Percentiles rank a stretch among this genome's conserved stretches.
Evolutionary conservation across 257 asterid species (phyloP).

Genomic region (Striga asiatica): DNA sequence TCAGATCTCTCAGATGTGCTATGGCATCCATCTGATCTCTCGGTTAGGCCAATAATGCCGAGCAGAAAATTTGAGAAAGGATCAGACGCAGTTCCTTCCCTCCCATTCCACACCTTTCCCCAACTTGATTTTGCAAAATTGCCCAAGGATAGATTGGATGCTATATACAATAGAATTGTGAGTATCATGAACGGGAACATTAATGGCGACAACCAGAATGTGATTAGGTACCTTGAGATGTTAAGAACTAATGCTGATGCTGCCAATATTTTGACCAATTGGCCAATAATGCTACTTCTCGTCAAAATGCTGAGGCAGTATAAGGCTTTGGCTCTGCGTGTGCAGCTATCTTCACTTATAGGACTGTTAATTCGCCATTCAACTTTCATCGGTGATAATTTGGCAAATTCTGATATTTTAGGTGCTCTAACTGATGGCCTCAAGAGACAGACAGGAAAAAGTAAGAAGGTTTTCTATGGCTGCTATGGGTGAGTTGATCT

Average conservation of each 20-base stretch:
- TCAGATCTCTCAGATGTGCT: conserved; percentile 54
- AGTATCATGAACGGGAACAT: conserved; percentile 57
- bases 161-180: conserved; percentile 40
- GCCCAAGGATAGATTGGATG: conserved; percentile 68
- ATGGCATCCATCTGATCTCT: conserved; percentile 97
- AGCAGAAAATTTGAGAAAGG: conserved; percentile 82
- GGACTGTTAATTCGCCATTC: conserved; percentile 95
- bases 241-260: conserved; percentile 78
- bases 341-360: conserved; percentile 84
- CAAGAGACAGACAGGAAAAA: conserved; percentile 88
- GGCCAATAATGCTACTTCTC: conserved; percentile 76
- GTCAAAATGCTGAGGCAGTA: conserved; percentile 85
- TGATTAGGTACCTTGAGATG: conserved; percentile 81
- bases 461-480: conserved; percentile 99
- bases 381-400: conserved; percentile 85
- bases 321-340: conserved; percentile 80
- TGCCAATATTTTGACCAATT: conserved; percentile 92
- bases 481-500: conserved; percentile 87
- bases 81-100: conserved; percentile 55
- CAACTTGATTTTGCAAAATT: conserved; percentile 67
- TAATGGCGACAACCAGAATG: conserved; percentile 73
- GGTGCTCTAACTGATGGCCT: conserved; percentile 93
- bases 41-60: conserved; percentile 99
- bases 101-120: conserved; percentile 63
- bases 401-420: conserved; percentile 86